Evolutionary conservation across 2,329 filamentous ascomycete species (phyloP), one percentile per base, ranked within the genome.

Genomic region (Colletotrichum navitas): DNA sequence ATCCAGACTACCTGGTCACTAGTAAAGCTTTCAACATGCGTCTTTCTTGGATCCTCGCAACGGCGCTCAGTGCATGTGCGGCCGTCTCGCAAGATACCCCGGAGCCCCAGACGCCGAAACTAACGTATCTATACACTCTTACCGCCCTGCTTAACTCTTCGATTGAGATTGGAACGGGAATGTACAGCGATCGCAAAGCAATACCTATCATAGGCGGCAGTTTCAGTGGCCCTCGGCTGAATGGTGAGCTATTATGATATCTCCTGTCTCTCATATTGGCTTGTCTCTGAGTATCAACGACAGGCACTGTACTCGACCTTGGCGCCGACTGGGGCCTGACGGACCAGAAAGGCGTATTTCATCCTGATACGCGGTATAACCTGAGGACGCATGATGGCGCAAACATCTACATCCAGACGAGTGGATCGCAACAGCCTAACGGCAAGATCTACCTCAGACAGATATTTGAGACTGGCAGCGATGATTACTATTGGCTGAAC

Each of bases 251-350:
- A 10, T 58, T 24, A 18, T 29, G 11, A n/a, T 32, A 26, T 29
- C 8, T 14, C 4, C 3, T 26, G 34, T n/a, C 12, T 41, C 55
- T 29, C 36, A 24, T 34, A 29, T 47, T 34, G 10, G 26, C 4
- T 45, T 14, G 39, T n/a, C 11, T 43, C 56, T 47, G 5, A 45
- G 4, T 16, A 5, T 18, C 7, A 32, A 45, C 7, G 5, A n/a
- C 39, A 60, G 58, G 58, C 5, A 60, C 39, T 18, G 58, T 60
- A 16, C 29, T 47, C 18, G 26, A 43, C 21, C 58, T 67, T 72
- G 82, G 82, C 18, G 77, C 80, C 8, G 81, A 83, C 75, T 81
- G 78, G 79, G 81, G 81, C 18, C 74, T 82, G 21, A 80, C 78
- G 0, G 80, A 82, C 69, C 73, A 72, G 24, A 78, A 79, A 26